Base-by-base conservation (phyloP, 148 eudicot genomes). In the Vaccinium darrowii region DNA sequence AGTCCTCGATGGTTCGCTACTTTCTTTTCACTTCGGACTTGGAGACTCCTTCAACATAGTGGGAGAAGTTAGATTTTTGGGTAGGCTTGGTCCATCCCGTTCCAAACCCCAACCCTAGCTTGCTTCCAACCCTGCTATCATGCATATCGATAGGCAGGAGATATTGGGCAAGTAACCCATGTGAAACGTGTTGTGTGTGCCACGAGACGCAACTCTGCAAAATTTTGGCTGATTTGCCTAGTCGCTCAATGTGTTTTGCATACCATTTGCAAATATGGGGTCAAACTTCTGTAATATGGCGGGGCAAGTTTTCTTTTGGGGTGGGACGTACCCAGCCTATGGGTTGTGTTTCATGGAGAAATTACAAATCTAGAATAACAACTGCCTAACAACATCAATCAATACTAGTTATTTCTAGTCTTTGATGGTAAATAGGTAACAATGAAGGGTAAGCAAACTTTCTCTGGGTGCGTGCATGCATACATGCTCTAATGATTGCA, bases 101-200 rank as follows among this genome's bases (percentile, higher is more conserved):
- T 4, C 62, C 27, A 79, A 27, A 79, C 67, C 25, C 81, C 23
- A 52, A 30, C 49, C 23, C 47, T 56, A 13, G n/a, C 39, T 23
- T 39, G 81, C 49, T 33, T 54, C 63, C 47, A 79, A 30, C 49
- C 63, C 23, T 16, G 43, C 23, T 19, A 79, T 79, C 50, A 15
- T 79, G 11, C 81, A 33, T 54, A 43, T 39, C 13, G 49, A 79
- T 54, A 30, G 81, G 65, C 81, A 27, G 81, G 67, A 79, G 60
- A 23, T 52, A 7, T 78, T 33, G 23, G 67, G 81, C 43, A 52
- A 53, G 56, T 49, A 49, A 33, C 33, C 62, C 21, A 14, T 53
- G 30, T 5, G 39, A 7, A 25, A 14, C n/a, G 30, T 52, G 19
- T 14, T 79, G 63, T 79, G 67, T 79, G 8, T 36, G 49, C 79